Evolutionary conservation across 768 basidiomycete species (phyloP).

Genomic region (Termitomyces sp.): DNA sequence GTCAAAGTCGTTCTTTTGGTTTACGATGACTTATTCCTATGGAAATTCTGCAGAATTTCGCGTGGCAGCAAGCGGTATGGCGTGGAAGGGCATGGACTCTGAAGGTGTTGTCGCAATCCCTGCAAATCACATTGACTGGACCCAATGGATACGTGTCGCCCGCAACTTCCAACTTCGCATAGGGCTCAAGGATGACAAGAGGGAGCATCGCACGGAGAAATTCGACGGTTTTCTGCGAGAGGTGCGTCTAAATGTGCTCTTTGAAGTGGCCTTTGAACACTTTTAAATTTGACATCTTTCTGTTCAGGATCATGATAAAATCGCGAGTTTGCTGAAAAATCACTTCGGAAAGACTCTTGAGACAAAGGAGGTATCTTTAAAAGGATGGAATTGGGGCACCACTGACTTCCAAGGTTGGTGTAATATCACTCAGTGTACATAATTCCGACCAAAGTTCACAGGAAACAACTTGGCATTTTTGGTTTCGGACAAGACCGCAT

Average conservation of each 20-base stretch:
- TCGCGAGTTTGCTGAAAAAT: constrained; percentile 79
- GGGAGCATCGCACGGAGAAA: constrained; percentile 72
- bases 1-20: constrained; percentile 29
- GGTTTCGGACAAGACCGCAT: constrained; percentile 82
- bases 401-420: constrained; percentile 84
- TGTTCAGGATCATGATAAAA: constrained; percentile 81
- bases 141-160: constrained; percentile 89
- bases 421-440: constrained; percentile 2
- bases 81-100: constrained; percentile 83
- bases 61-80: constrained; percentile 86
- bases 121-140: constrained; percentile 78
- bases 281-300: not conserved
- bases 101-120: constrained; percentile 62
- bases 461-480: constrained; percentile 91
- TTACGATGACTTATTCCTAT: constrained; percentile 5
- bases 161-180: constrained; percentile 88
- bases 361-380: constrained; percentile 80
- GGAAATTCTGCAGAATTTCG: constrained; percentile 64
- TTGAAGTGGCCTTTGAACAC: not conserved
- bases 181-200: constrained; percentile 45
- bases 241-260: constrained; percentile 38
- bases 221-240: constrained; percentile 95
- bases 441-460: constrained; percentile 24
- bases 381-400: constrained; percentile 98
- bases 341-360: constrained; percentile 86